A percentile compares a stretch with the other conserved stretches of the same genome.
phyloP scores from a whole-genome alignment of 2,329 filamentous ascomycete species.

The Fusarium albosuccineum region DNA sequence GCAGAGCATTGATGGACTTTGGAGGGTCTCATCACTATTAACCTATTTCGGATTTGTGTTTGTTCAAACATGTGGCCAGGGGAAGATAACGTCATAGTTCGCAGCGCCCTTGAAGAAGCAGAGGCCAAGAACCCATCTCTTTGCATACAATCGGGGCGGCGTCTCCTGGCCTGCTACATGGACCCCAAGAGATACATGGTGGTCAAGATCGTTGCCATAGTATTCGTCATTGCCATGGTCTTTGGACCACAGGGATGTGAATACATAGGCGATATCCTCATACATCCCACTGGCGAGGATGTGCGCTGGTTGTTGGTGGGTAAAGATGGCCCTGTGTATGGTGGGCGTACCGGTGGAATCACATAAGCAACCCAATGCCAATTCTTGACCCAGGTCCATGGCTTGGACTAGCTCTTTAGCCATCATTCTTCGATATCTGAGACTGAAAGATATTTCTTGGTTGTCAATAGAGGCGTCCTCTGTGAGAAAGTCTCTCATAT shows the following conservation, averaged over 20 bases:
- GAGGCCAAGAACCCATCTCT: constrained; percentile 40
- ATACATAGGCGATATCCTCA: not conserved
- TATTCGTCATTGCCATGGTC: constrained; percentile 23
- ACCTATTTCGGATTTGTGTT: too few relatives aligned
- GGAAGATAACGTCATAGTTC: constrained; percentile 36
- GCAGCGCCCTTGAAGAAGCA: constrained; percentile 39
- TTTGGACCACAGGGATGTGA: constrained; percentile 38
- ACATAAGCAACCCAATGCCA: constrained; percentile 36
- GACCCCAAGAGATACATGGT: constrained; percentile 42
- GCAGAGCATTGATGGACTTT: too few relatives aligned
- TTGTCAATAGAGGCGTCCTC: constrained; percentile 21
- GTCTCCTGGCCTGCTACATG: not conserved
- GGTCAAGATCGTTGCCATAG: constrained; percentile 37
- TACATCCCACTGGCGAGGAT: not conserved
- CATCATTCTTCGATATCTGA: constrained; percentile 35
- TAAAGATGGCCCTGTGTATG: constrained; percentile 27
- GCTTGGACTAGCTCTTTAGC: constrained; percentile 33
- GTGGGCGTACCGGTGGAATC: constrained; percentile 10
- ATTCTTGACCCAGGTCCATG: constrained; percentile 24
- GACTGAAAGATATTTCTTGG: constrained; percentile 21
- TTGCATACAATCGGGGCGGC: constrained; percentile 32
- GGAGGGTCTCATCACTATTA: too few relatives aligned
- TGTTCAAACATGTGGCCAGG: constrained; percentile 31
- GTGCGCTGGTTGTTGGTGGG: not conserved
- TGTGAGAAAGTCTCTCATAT: constrained; percentile 21